Base-by-base conservation (phyloP, 1,284 basidiomycete species). In the Rhodofomes roseus region DNA sequence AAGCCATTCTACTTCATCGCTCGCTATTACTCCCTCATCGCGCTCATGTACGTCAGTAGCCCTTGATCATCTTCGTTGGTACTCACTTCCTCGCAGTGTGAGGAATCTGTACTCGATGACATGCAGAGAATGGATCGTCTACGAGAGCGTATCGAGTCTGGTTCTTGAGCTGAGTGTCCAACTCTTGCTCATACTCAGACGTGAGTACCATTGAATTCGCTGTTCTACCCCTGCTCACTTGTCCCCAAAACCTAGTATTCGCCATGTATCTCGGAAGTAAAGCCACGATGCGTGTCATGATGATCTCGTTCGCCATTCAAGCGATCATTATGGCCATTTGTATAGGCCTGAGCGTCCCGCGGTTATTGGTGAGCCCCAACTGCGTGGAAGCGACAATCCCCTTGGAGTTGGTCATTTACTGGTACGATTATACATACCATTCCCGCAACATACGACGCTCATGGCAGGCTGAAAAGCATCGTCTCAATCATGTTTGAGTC, bases 401-500 rank as follows among this genome's bases (percentile, higher is more conserved):
- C 0, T 54, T 60, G 5, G 58, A 58, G 31, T 65, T 75, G 55
- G 58, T 74, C 6, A 37, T 68, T 3, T 75, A 72, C 61, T 73
- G 66, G 73, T 71, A 54, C 51, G 72, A 39, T 16, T 34, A 20
- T 9, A 43, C 18, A 20, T 4, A 20, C 36, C 27, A 2, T 16
- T 6, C 27, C n/a, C 40, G 4, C 31, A 50, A 2, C 39, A 12
- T 14, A 29, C 54, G 23, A 43, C 1, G n/a, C n/a, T n/a, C n/a
- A n/a, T n/a, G n/a, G n/a, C n/a, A n/a, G n/a, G 11, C 31, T 34
- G 31, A 34, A 34, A 34, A 78, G 76, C 39, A 67, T 68, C 25
- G 68, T 72, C 3, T 73, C 73, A 12, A 70, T 77, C 27, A 58
- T 68, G 8, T 77, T 73, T 52, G 76, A 78, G 58, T 63, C 65